These are phyloP conservation scores for Neospora caninum DNA, from an alignment of 169 alveolate species.

Conservation along the genomic window DNA sequence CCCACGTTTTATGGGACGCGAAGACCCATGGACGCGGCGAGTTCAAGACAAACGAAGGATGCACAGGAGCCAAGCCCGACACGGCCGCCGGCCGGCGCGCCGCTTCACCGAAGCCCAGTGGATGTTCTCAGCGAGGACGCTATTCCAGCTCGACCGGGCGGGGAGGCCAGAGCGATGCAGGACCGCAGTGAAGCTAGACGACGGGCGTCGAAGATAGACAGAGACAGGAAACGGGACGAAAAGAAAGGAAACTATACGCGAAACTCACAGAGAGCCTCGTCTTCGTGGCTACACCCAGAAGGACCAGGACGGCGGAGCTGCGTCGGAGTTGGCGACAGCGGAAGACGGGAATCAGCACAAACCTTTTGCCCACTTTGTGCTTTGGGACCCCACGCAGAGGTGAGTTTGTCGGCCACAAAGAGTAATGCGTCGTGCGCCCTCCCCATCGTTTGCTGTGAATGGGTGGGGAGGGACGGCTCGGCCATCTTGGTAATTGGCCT, in stretches of 20 bases:
- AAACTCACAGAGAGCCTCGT: not conserved
- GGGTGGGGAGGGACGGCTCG: too few species aligned
- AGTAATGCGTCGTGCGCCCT: too few species aligned
- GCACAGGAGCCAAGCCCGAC: too few species aligned
- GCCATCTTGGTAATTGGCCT: too few species aligned
- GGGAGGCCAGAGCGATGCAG: not conserved
- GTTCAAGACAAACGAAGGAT: too few species aligned
- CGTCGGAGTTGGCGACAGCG: not conserved
- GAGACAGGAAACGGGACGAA: not conserved
- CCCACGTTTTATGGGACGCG: too few species aligned
- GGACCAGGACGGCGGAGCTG: not conserved
- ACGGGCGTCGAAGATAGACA: not conserved
- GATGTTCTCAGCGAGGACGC: too few species aligned
- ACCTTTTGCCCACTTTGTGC: not conserved
- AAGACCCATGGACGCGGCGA: too few species aligned
- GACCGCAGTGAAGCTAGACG: not conserved
- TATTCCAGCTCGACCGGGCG: not conserved
- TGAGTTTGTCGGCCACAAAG: not conserved
- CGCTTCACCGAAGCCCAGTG: too few species aligned
- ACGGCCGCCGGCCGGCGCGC: too few species aligned
- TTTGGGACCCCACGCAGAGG: constrained; percentile 33
- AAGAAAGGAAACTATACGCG: not conserved
- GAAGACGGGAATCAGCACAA: not conserved
- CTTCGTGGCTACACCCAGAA: not conserved
- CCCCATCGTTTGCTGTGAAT: too few species aligned